phyloP scores from a whole-genome alignment of 2,329 filamentous ascomycete species.

The Ciborinia camelliae region DNA sequence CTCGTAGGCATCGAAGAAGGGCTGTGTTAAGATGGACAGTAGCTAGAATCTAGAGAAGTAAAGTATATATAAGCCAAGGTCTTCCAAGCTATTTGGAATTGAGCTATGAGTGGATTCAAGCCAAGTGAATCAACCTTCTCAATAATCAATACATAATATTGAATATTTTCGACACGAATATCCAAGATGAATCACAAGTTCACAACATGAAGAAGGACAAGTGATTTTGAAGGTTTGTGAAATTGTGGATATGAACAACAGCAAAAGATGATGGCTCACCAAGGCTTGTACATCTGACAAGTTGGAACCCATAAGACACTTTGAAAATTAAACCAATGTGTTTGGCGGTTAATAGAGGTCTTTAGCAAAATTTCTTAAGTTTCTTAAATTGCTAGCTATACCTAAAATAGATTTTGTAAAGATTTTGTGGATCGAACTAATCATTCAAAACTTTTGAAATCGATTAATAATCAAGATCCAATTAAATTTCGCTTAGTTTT shows the following conservation, averaged over 20 bases:
- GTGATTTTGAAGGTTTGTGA: background rate
- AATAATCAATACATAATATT: background rate
- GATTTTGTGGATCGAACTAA: no score
- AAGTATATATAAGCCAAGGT: conserved; percentile 30
- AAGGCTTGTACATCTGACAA: background rate
- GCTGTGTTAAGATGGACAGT: conserved; percentile 21
- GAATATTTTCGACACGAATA: background rate
- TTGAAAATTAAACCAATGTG: background rate
- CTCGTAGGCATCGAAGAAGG: conserved; percentile 30
- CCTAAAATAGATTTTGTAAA: no score
- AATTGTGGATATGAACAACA: conserved; percentile 9
- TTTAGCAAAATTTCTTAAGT: no score
- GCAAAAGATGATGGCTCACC: conserved; percentile 6
- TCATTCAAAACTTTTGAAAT: no score
- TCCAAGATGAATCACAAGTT: background rate
- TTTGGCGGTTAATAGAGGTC: conserved; percentile 7
- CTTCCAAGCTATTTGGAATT: conserved; percentile 3
- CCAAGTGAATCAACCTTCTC: background rate
- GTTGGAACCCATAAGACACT: background rate
- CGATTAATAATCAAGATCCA: no score
- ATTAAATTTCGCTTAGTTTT: no score
- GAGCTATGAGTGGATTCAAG: background rate
- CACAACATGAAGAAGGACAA: background rate
- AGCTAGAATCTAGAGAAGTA: conserved; percentile 13
- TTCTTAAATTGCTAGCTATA: no score